Conservation (phyloP, 495 filamentous ascomycete genomes). For the Neurospora sp. region DNA sequence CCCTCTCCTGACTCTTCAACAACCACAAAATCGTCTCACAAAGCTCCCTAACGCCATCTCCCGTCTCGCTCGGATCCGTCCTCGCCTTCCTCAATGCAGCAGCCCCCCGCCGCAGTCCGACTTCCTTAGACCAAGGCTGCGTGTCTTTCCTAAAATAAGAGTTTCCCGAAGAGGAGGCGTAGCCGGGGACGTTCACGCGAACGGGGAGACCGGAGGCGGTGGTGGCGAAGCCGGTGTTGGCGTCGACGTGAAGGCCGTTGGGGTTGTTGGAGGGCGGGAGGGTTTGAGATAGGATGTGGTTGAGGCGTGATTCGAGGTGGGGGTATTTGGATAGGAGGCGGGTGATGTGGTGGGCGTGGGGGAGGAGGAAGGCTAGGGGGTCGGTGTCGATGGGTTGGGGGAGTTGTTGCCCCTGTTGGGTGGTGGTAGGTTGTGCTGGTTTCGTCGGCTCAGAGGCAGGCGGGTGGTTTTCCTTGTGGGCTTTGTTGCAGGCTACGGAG, state of each 20-base stretch:
- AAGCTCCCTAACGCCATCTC: slow-evolving; percentile 39
- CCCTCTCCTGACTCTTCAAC: slow-evolving; percentile 8
- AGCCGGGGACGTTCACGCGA: background rate
- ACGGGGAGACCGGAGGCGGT: background rate
- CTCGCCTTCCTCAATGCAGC: slow-evolving; percentile 25
- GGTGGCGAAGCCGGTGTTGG: background rate
- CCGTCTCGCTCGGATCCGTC: slow-evolving; percentile 24
- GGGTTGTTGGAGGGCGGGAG: slow-evolving; percentile 22
- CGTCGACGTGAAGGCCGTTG: background rate
- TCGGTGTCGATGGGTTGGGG: slow-evolving; percentile 10
- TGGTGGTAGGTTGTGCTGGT: background rate
- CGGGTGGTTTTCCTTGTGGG: slow-evolving; percentile 45
- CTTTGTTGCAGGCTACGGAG: slow-evolving; percentile 56
- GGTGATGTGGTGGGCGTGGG: slow-evolving; percentile 35
- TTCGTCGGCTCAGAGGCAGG: background rate
- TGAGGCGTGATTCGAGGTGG: slow-evolving; percentile 37
- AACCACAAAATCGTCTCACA: slow-evolving; percentile 31
- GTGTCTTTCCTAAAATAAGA: background rate
- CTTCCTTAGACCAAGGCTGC: slow-evolving; percentile 29
- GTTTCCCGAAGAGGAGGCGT: background rate
- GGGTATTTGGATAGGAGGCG: slow-evolving; percentile 44
- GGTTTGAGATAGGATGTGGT: slow-evolving; percentile 43
- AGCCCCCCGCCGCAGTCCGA: slow-evolving; percentile 27
- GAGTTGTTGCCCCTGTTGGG: background rate
- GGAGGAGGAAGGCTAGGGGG: slow-evolving; percentile 29